Conservation (phyloP, 331 rosid genomes). For the Rosa hybrid region DNA sequence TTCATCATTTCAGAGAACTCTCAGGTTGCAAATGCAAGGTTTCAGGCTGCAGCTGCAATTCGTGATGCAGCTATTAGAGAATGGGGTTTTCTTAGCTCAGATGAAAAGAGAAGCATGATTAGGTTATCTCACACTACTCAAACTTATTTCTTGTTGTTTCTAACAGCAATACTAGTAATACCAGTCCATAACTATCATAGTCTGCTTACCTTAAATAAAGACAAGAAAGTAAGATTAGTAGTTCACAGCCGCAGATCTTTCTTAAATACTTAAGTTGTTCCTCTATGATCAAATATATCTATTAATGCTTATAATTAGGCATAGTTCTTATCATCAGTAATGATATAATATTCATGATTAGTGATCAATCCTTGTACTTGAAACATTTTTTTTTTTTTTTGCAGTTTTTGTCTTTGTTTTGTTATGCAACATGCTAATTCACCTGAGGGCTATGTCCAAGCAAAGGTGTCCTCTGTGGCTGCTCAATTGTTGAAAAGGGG, state of each 20-base stretch:
- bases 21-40: constrained; percentile 75
- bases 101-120: constrained; percentile 76
- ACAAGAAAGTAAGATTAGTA: constrained; percentile 7
- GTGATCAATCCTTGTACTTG: constrained; percentile 27
- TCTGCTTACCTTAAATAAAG: background rate
- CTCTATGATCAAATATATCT: background rate
- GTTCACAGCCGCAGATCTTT: constrained; percentile 4
- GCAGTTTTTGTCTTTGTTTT: constrained; percentile 89
- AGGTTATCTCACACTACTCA: constrained; percentile 42
- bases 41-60: constrained; percentile 93
- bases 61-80: constrained; percentile 94
- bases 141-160: constrained; percentile 14
- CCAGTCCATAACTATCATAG: background rate
- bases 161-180: background rate
- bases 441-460: constrained; percentile 78
- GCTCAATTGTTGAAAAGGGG: constrained; percentile 97
- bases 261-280: background rate
- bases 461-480: constrained; percentile 90
- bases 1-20: constrained; percentile 72
- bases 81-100: constrained; percentile 75
- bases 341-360: background rate
- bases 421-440: constrained; percentile 83
- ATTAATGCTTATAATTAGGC: background rate
- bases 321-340: background rate
- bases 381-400: constrained; percentile 15